These are phyloP conservation scores for Cryoendolithus antarcticus DNA, from an alignment of 2,329 filamentous ascomycete species.

Conservation along the genomic window DNA sequence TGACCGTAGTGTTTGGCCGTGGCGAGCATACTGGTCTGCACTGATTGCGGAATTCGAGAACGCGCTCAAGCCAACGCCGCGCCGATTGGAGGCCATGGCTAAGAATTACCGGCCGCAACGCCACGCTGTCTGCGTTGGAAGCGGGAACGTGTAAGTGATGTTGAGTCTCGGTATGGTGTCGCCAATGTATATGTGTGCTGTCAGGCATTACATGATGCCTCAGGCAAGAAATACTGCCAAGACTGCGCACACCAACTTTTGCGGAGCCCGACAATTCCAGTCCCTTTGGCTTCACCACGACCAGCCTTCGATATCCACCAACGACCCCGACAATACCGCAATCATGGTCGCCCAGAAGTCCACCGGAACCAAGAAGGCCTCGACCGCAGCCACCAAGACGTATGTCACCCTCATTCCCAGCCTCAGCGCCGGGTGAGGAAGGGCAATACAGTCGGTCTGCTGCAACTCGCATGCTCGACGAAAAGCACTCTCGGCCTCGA, in stretches of 20 bases:
- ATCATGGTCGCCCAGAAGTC: background rate
- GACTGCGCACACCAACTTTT: no score
- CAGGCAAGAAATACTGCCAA: no score
- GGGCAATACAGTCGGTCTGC: slow-evolving; percentile 69
- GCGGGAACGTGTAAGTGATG: no score
- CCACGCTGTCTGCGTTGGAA: no score
- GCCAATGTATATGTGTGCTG: no score
- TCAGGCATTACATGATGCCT: no score
- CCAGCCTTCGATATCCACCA: no score
- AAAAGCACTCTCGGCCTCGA: slow-evolving; percentile 17
- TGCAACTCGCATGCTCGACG: slow-evolving; percentile 51
- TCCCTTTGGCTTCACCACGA: no score
- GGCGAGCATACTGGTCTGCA: slow-evolving; percentile 77
- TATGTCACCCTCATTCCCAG: slow-evolving; percentile 34
- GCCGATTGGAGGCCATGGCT: slow-evolving; percentile 41
- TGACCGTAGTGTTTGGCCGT: slow-evolving; percentile 76
- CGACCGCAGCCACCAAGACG: slow-evolving; percentile 35
- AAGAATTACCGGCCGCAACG: no score
- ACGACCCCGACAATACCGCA: background rate
- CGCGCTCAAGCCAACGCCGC: slow-evolving; percentile 80
- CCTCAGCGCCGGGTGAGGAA: slow-evolving; percentile 31
- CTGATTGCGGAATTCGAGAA: slow-evolving; percentile 78
- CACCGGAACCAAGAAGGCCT: slow-evolving; percentile 23
- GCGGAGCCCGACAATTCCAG: no score
- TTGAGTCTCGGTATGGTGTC: no score